Conservation (phyloP, 2,329 filamentous ascomycete species). For the Zasmidium angulare region DNA sequence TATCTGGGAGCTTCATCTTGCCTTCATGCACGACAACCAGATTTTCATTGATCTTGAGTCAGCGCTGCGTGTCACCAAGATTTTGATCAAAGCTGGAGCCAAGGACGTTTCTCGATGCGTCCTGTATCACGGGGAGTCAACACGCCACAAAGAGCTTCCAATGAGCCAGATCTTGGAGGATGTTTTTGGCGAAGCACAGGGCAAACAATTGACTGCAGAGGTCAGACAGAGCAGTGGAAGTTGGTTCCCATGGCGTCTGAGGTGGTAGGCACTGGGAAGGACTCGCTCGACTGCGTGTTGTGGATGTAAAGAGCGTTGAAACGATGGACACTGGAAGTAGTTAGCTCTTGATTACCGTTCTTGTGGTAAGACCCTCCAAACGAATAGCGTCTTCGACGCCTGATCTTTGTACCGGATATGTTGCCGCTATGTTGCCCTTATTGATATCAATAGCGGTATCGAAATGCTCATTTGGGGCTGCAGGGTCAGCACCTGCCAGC, state of each 20-base stretch:
- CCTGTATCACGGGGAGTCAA: background rate
- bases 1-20: background rate
- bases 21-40: background rate
- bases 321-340: too few species aligned
- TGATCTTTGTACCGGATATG: too few species aligned
- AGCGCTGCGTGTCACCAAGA: background rate
- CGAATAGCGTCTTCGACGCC: too few species aligned
- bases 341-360: too few species aligned
- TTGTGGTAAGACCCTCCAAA: too few species aligned
- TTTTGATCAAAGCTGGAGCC: background rate
- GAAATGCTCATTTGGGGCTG: too few species aligned
- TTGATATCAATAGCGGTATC: too few species aligned
- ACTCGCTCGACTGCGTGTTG: too few species aligned
- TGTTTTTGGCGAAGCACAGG: background rate
- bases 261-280: too few species aligned
- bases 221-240: background rate
- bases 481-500: too few species aligned
- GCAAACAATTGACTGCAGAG: background rate
- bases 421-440: too few species aligned
- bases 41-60: background rate
- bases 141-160: background rate
- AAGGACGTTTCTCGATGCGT: background rate
- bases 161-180: background rate
- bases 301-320: too few species aligned
- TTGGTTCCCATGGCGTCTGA: background rate